Conservation (phyloP, 2,329 filamentous ascomycete genomes). For the Cytospora paraplurivora region DNA sequence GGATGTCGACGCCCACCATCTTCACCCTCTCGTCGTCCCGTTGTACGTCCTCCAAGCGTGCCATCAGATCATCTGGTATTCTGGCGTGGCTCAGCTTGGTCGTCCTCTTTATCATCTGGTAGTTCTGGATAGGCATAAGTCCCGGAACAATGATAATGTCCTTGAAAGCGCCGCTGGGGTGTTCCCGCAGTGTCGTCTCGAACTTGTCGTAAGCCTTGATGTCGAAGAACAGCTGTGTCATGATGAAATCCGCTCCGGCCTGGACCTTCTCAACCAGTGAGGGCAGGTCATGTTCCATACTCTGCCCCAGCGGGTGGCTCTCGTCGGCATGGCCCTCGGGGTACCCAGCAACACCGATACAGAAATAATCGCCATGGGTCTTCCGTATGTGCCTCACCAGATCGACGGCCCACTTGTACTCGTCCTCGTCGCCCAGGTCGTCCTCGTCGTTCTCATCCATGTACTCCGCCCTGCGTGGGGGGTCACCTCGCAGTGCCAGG, state of each 20-base stretch:
- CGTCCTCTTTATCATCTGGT: constrained; percentile 90
- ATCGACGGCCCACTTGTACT: constrained; percentile 88
- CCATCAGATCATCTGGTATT: constrained; percentile 71
- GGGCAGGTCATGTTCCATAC: constrained; percentile 77
- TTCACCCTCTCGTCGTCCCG: constrained; percentile 83
- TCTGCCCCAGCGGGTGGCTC: constrained; percentile 72
- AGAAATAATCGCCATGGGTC: constrained; percentile 91
- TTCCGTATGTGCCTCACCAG: constrained; percentile 86
- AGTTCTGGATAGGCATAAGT: constrained; percentile 96
- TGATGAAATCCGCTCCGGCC: constrained; percentile 95
- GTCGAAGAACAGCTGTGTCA: constrained; percentile 98
- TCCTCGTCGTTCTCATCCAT: constrained; percentile 59
- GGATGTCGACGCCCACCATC: constrained; percentile 75
- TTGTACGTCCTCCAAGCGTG: constrained; percentile 71
- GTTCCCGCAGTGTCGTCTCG: constrained; percentile 73
- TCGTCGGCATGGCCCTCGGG: constrained; percentile 95
- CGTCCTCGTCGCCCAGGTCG: constrained; percentile 71
- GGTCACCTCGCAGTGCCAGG: constrained; percentile 86
- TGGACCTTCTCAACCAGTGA: constrained; percentile 87
- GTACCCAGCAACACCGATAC: constrained; percentile 90
- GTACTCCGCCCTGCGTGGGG: constrained; percentile 87
- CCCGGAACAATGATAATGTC: constrained; percentile 89
- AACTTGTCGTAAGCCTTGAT: constrained; percentile 79
- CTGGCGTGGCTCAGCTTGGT: constrained; percentile 92
- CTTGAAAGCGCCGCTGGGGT: constrained; percentile 84